These are phyloP conservation scores for Diaporthe sp. DNA, from an alignment of 2,329 filamentous ascomycete species.

Conservation along the genomic window DNA sequence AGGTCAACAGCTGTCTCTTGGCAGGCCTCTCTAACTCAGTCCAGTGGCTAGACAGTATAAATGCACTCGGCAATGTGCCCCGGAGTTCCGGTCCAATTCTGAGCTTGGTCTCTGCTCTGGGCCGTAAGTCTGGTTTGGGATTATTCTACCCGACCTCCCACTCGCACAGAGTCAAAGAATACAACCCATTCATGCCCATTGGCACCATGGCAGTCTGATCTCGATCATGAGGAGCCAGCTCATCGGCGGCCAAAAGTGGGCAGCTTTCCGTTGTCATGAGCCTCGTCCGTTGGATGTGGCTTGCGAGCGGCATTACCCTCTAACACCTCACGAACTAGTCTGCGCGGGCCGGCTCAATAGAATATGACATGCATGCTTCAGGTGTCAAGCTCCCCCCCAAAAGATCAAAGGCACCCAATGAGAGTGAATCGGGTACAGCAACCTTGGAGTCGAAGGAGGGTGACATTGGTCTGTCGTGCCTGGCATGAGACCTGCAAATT, in stretches of 20 bases:
- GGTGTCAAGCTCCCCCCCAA: conserved; percentile 12
- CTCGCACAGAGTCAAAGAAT: not conserved
- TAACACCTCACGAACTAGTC: conserved; percentile 1
- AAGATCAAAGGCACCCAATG: conserved; percentile 4
- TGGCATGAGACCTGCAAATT: conserved; percentile 21
- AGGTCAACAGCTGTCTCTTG: not conserved
- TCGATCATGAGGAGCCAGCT: conserved; percentile 24
- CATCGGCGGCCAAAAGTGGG: not conserved
- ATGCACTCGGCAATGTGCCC: not conserved
- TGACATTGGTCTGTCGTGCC: conserved; percentile 30
- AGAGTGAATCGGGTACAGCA: conserved; percentile 25
- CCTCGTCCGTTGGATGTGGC: not conserved
- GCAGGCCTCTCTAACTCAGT: not conserved
- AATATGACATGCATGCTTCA: conserved; percentile 23
- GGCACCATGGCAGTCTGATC: conserved; percentile 1
- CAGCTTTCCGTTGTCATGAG: not conserved
- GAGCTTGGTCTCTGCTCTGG: not conserved
- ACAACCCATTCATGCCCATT: not conserved
- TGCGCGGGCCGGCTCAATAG: not conserved
- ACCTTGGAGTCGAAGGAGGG: conserved; percentile 15
- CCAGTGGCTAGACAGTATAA: not conserved
- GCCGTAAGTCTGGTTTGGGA: not conserved
- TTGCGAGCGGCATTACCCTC: not conserved
- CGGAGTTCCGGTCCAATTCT: not conserved
- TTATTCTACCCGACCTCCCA: not conserved